Evolutionary conservation across 257 asterid genomes (phyloP).

Genomic region (Penstemon newberryi): DNA sequence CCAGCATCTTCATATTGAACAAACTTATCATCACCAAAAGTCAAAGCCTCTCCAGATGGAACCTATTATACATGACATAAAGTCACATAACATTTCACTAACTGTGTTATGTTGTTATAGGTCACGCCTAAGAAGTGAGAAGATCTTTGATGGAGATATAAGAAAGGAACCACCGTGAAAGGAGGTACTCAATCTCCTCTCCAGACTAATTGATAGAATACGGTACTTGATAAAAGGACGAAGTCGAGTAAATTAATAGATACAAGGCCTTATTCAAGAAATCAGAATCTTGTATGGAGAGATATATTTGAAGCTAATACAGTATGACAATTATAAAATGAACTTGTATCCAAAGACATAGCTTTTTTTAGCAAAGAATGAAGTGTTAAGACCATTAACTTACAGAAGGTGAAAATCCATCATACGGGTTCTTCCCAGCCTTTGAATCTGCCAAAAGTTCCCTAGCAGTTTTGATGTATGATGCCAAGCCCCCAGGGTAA

Average conservation of each 20-base stretch:
- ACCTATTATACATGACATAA: constrained; percentile 48
- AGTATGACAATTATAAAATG: constrained; percentile 7
- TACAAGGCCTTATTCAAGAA: constrained; percentile 10
- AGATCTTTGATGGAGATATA: constrained; percentile 10
- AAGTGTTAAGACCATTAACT: constrained; percentile 38
- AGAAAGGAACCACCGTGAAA: constrained; percentile 13
- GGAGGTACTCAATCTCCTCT: not conserved
- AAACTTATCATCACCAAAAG: constrained; percentile 68
- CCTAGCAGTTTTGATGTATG: constrained; percentile 81
- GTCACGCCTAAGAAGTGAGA: constrained; percentile 6
- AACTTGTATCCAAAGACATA: constrained; percentile 6
- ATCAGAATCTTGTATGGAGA: constrained; percentile 18
- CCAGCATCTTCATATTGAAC: constrained; percentile 77
- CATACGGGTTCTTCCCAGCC: constrained; percentile 93
- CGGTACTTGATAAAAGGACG: constrained; percentile 11
- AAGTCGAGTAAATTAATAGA: constrained; percentile 5
- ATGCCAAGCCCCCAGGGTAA: constrained; percentile 83
- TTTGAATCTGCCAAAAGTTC: constrained; percentile 93
- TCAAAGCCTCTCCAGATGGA: constrained; percentile 89
- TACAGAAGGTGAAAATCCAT: constrained; percentile 95
- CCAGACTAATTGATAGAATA: constrained; percentile 15
- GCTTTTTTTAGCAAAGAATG: constrained; percentile 14
- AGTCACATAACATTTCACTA: constrained; percentile 6
- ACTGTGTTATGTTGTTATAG: constrained; percentile 21
- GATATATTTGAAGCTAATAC: constrained; percentile 18